phyloP scores from a whole-genome alignment of 2,329 filamentous ascomycete genomes.

The Neocucurbitaria cava region DNA sequence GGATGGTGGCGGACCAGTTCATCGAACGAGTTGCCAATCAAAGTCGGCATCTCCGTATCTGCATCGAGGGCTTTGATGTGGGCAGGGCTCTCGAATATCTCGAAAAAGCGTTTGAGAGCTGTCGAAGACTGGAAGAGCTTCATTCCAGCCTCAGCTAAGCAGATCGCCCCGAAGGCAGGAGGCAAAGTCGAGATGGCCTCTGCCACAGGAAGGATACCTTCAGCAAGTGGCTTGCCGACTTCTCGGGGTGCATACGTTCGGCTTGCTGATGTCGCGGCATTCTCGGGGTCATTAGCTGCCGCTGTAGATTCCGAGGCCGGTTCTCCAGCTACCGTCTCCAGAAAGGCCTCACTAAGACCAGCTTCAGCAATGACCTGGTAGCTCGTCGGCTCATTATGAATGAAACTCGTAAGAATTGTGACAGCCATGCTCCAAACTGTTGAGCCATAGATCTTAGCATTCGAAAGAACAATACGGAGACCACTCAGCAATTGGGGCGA shows the following conservation, averaged over 20 bases:
- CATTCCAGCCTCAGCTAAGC: constrained; percentile 85
- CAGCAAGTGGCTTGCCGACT: constrained; percentile 55
- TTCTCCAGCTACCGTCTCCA: constrained; percentile 75
- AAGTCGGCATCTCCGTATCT: constrained; percentile 74
- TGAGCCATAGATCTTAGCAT: constrained; percentile 82
- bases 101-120: constrained; percentile 85
- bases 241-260: constrained; percentile 32
- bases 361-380: constrained; percentile 96
- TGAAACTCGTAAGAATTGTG: constrained; percentile 91
- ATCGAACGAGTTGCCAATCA: constrained; percentile 85
- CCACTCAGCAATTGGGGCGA: constrained; percentile 83
- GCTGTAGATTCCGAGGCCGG: constrained; percentile 27
- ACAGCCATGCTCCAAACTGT: constrained; percentile 96
- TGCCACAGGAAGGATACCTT: constrained; percentile 81
- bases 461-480: constrained; percentile 80
- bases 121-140: constrained; percentile 83
- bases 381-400: constrained; percentile 98
- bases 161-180: constrained; percentile 90
- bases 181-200: constrained; percentile 91
- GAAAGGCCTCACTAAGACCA: constrained; percentile 82
- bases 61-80: constrained; percentile 85
- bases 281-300: constrained; percentile 22
- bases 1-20: constrained; percentile 95
- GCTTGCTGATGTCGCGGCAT: constrained; percentile 9
- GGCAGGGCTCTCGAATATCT: constrained; percentile 92